These are phyloP conservation scores for Diaporthe sp. DNA, from an alignment of 2,329 filamentous ascomycete genomes.

Conservation along the genomic window DNA sequence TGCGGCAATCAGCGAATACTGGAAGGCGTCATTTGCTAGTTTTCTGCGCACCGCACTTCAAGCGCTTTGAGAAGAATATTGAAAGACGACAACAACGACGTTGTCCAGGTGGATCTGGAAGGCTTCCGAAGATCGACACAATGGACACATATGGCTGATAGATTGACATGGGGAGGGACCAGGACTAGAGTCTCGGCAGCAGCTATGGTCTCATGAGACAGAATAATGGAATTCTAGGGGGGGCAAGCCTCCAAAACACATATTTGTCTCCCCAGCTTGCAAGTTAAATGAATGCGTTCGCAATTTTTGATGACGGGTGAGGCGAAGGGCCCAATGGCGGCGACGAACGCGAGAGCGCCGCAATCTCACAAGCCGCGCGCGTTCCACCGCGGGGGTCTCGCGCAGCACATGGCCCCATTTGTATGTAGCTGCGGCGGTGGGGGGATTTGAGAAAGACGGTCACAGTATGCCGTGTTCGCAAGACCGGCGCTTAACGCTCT, in stretches of 20 bases:
- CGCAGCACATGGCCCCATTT: neutral
- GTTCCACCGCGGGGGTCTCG: neutral
- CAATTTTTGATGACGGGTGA: conserved; percentile 8
- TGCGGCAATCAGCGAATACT: conserved; percentile 40
- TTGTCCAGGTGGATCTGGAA: neutral
- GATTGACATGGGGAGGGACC: conserved; percentile 4
- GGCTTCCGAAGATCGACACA: neutral
- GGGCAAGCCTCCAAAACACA: conserved; percentile 16
- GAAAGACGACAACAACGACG: neutral
- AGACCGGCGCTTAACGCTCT: conserved; percentile 29
- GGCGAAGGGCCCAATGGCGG: conserved; percentile 8
- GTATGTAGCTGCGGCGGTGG: neutral
- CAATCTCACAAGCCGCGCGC: conserved; percentile 29
- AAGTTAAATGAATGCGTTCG: conserved; percentile 21
- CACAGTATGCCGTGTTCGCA: conserved; percentile 4
- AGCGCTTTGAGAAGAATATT: conserved; percentile 4
- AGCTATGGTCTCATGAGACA: conserved; percentile 19
- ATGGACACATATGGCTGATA: conserved; percentile 6
- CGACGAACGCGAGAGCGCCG: neutral
- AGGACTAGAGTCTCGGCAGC: neutral
- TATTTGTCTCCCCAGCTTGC: neutral
- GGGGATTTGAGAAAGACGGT: neutral
- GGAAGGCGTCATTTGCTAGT: conserved; percentile 35
- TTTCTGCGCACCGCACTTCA: conserved; percentile 15
- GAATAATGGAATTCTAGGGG: conserved; percentile 9